Percentiles rank a stretch among this genome's conserved stretches.
Conservation (phyloP, 1,284 basidiomycete genomes). For the Phylloboletellus chloephorus region DNA sequence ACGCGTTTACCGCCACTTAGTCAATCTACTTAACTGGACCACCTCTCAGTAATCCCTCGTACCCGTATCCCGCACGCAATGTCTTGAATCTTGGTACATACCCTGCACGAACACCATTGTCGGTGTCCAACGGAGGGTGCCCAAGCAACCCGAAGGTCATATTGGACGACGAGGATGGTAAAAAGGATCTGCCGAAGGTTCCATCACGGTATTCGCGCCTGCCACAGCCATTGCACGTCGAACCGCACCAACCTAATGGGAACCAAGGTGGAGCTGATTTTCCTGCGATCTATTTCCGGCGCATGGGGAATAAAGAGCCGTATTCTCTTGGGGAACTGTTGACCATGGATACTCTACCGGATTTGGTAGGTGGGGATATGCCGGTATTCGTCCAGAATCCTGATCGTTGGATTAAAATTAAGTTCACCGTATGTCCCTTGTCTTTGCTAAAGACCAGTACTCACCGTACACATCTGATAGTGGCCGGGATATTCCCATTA, state of each 20-base stretch:
- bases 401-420: conserved; percentile 24
- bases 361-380: conserved; percentile 16
- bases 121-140: conserved; percentile 7
- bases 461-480: conserved; percentile 15
- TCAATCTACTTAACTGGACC: conserved; percentile 16
- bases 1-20: conserved; percentile 9
- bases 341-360: conserved; percentile 19
- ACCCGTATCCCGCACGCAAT: conserved; percentile 30
- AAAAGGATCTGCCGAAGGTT: conserved; percentile 3
- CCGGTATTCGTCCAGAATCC: conserved; percentile 16
- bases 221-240: conserved; percentile 16
- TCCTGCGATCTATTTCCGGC: conserved; percentile 20
- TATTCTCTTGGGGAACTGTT: conserved; percentile 24
- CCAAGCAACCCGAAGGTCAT: not conserved
- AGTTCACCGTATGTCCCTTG: conserved; percentile 16
- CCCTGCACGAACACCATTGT: conserved; percentile 5
- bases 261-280: conserved; percentile 7
- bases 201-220: conserved; percentile 12
- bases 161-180: conserved; percentile 4
- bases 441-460: not conserved
- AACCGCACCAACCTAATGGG: not conserved
- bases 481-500: conserved; percentile 35
- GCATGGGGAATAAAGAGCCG: conserved; percentile 11
- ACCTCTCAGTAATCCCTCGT: conserved; percentile 20
- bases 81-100: conserved; percentile 22